These are phyloP conservation scores for Hymenoscyphus albidus DNA, from an alignment of 2,329 filamentous ascomycete genomes.

Conservation along the genomic window DNA sequence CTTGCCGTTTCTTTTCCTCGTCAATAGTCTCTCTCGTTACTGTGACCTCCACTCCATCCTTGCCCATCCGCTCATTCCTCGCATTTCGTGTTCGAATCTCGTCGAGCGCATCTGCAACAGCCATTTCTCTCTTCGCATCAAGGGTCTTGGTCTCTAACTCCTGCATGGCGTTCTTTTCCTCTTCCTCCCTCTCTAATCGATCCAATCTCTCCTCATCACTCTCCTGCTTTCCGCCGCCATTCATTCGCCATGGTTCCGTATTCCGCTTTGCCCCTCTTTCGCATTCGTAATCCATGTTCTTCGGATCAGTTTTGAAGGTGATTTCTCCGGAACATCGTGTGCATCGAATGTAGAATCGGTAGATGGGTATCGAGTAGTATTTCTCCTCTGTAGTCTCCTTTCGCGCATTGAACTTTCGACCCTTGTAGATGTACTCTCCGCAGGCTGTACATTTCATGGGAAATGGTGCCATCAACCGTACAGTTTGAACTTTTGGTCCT, in stretches of 20 bases:
- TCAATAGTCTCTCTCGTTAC: conserved; percentile 51
- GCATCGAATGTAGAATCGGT: conserved; percentile 86
- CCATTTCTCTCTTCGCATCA: conserved; percentile 94
- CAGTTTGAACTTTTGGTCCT: conserved; percentile 78
- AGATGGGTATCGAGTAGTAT: conserved; percentile 85
- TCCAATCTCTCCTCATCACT: conserved; percentile 85
- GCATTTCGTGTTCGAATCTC: conserved; percentile 93
- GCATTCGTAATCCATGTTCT: conserved; percentile 85
- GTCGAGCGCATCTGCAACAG: conserved; percentile 89
- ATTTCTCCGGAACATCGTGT: conserved; percentile 84
- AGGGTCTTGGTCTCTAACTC: conserved; percentile 90
- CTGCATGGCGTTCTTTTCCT: conserved; percentile 87
- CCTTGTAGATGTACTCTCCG: conserved; percentile 85
- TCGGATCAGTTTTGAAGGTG: conserved; percentile 90
- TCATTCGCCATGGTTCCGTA: conserved; percentile 80
- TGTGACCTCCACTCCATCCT: conserved; percentile 61
- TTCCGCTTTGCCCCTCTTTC: conserved; percentile 83
- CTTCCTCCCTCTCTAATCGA: conserved; percentile 73
- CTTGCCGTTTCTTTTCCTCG: conserved; percentile 60
- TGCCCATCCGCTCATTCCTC: conserved; percentile 70
- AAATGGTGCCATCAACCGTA: conserved; percentile 88
- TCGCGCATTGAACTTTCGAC: conserved; percentile 89
- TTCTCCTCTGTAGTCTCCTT: conserved; percentile 91
- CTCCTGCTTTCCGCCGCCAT: conserved; percentile 59
- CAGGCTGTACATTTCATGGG: conserved; percentile 68